These are phyloP conservation scores for Rhizoclosmatium globosum DNA, from an alignment of 192 early-diverging fungal species.

Conservation along the genomic window DNA sequence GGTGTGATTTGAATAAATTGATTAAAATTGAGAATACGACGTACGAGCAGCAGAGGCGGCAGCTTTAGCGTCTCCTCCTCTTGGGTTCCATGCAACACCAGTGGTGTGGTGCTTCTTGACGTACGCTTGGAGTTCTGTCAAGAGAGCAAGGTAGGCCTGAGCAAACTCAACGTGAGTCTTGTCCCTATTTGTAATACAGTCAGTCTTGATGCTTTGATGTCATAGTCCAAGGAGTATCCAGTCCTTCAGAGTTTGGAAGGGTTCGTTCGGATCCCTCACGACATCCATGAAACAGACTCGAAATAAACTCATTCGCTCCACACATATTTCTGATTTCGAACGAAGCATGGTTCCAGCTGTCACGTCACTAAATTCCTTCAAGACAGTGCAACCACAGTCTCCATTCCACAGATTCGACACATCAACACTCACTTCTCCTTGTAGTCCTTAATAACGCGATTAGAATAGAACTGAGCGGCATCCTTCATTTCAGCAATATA, in stretches of 20 bases:
- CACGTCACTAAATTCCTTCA: too few species aligned
- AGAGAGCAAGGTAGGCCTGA: constrained; percentile 70
- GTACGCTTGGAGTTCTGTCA: constrained; percentile 82
- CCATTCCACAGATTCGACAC: background rate
- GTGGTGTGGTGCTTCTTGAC: constrained; percentile 90
- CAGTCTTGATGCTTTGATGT: too few species aligned
- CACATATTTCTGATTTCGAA: too few species aligned
- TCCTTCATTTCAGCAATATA: constrained; percentile 91
- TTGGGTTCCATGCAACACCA: constrained; percentile 92
- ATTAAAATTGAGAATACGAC: background rate
- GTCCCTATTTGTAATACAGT: background rate
- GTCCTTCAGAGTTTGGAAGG: too few species aligned
- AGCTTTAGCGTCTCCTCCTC: constrained; percentile 68
- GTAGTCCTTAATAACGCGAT: constrained; percentile 88
- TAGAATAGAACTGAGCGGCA: constrained; percentile 89
- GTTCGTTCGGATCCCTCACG: too few species aligned
- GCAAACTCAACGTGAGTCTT: constrained; percentile 87
- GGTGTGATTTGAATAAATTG: constrained; percentile 19
- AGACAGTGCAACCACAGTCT: background rate
- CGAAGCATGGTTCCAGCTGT: too few species aligned
- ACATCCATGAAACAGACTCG: too few species aligned
- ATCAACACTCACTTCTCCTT: constrained; percentile 76
- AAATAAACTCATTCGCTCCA: too few species aligned
- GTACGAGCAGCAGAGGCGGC: background rate
- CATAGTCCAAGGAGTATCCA: too few species aligned